Base-by-base conservation (phyloP, 2,329 filamentous ascomycete species). In the Penicillium sp. region DNA sequence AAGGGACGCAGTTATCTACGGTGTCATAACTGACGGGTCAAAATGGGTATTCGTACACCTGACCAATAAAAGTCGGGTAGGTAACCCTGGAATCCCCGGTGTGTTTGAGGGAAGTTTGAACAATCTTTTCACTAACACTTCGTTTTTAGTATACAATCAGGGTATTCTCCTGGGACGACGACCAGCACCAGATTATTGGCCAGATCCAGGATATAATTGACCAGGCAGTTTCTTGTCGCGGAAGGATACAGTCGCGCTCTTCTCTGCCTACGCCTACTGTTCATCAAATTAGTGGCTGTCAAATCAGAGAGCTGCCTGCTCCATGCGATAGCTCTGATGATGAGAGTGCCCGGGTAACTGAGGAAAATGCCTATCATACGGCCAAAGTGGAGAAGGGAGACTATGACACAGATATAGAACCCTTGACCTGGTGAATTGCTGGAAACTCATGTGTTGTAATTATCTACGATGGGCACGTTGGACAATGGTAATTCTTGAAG, bases 1-100 rank as follows among this genome's bases (percentile, higher is more conserved):
- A 37, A 25, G 47, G 13, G 21, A 37, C 17, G 21, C 47, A 23
- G 21, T n/a, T 25, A 37, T 49, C 31, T 23, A 49, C 15, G 47
- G 47, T 37, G 6, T 37, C 3, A 37, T 49, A 13, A 49, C 47
- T 19, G 21, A 49, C 4, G 47, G 46, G 5, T 25, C 6, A 8
- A 49, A 49, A 49, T 49, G 47, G 47, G 47, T 49, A 9, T 49
- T 49, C 21, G 37, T 49, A 25, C 31, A 49, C 19, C 47, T 49
- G 3, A 37, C 19, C 6, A 25, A 49, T 9, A 25, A 23, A 23
- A 3, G 47, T 25, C 47, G 31, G 47, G 47, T 49, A 25, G 4
- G 31, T 43, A n/a, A 27, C 15, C 8, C 17, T n/a, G 41, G 6
- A 31, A 47, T 6, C 27, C 8, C 15, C 23, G 13, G n/a, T 19